These are phyloP conservation scores for Lachnellula occidentalis DNA, from an alignment of 2,329 filamentous ascomycete genomes.

Conservation along the genomic window DNA sequence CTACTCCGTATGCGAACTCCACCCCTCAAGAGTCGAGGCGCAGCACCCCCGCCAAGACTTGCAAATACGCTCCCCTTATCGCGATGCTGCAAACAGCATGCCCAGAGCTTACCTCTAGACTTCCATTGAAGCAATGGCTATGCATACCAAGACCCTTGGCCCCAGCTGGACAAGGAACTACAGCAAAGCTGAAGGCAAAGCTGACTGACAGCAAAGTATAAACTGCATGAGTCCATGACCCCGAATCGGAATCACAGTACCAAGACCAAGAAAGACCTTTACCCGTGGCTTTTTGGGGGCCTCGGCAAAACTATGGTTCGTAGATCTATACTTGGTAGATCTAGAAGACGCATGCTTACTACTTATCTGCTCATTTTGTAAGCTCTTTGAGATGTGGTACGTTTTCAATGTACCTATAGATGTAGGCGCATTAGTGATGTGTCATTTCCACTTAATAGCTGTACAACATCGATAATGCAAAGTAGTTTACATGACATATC, in stretches of 20 bases:
- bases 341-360: too few relatives aligned
- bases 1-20: too few relatives aligned
- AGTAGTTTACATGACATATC: neutral
- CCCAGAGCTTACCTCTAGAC: neutral
- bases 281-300: too few relatives aligned
- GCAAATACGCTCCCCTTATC: neutral
- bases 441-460: neutral
- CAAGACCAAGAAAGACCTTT: too few relatives aligned
- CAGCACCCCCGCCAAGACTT: neutral
- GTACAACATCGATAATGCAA: constrained; percentile 7
- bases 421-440: neutral
- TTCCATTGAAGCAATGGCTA: neutral
- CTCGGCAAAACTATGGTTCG: too few relatives aligned
- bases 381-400: too few relatives aligned
- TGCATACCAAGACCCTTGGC: neutral
- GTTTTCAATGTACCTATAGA: neutral
- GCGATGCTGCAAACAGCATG: neutral
- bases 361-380: too few relatives aligned
- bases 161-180: neutral
- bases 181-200: too few relatives aligned
- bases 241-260: too few relatives aligned
- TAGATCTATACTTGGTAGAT: too few relatives aligned
- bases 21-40: neutral
- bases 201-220: too few relatives aligned
- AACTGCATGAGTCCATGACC: too few relatives aligned